Conservation (phyloP, 768 basidiomycete genomes). For the Tephrocybe sp. region DNA sequence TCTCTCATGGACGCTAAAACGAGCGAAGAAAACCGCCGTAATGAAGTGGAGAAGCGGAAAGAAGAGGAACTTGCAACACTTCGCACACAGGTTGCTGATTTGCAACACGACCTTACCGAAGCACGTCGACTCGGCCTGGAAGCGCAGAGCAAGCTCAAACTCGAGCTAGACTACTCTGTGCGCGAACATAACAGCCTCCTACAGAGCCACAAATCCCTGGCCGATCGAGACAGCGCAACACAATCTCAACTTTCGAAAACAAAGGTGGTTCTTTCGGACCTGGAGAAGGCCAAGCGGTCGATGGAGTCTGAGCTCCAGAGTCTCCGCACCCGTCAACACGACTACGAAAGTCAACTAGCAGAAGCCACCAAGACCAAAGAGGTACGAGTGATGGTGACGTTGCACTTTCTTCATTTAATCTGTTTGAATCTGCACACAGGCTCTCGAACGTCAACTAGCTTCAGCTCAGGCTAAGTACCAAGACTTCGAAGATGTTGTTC, state of each 20-base stretch:
- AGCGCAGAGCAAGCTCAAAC: slow-evolving; percentile 68
- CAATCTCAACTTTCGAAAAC: slow-evolving; percentile 50
- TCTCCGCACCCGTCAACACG: slow-evolving; percentile 67
- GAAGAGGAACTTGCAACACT: slow-evolving; percentile 81
- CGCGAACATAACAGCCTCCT: slow-evolving; percentile 63
- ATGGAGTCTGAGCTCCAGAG: slow-evolving; percentile 73
- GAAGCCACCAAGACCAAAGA: slow-evolving; percentile 70
- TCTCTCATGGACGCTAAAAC: slow-evolving; percentile 82
- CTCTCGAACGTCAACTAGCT: slow-evolving; percentile 74
- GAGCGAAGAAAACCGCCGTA: slow-evolving; percentile 80
- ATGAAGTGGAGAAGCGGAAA: slow-evolving; percentile 83
- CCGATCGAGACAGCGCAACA: slow-evolving; percentile 54
- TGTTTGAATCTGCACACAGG: slow-evolving; percentile 38
- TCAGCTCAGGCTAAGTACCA: slow-evolving; percentile 74
- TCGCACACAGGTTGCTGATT: slow-evolving; percentile 56
- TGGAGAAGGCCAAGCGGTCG: slow-evolving; percentile 67
- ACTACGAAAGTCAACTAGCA: slow-evolving; percentile 62
- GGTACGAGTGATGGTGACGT: slow-evolving; percentile 55
- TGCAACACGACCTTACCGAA: slow-evolving; percentile 69
- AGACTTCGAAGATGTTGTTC: slow-evolving; percentile 84
- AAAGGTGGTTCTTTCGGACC: slow-evolving; percentile 49
- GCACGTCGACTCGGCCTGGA: slow-evolving; percentile 63
- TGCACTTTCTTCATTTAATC: not conserved
- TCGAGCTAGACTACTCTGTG: slow-evolving; percentile 67
- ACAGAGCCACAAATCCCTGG: slow-evolving; percentile 62